Base-by-base conservation (phyloP, 306 rosid species). In the Oxytropis ochrocephala region DNA sequence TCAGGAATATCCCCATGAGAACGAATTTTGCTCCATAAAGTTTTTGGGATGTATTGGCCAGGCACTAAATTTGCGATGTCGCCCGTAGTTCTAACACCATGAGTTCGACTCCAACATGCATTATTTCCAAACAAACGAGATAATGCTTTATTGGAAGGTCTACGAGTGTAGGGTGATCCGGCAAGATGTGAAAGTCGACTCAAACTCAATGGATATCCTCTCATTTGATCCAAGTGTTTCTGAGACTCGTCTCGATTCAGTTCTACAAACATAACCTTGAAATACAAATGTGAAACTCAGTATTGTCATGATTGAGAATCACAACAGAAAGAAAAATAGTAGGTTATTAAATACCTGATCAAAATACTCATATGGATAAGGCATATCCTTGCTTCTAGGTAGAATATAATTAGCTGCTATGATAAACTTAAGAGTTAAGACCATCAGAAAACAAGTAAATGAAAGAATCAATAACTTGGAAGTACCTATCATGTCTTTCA, bases 181-280 rank as follows among this genome's bases (percentile, higher is more conserved):
- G 73, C 61, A 7, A 16, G 42, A 57, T 70, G 77, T 35, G 64
- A 75, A 56, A 11, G 42, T 72, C 38, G 80, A 62, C 65, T 67
- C 55, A 66, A 57, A 62, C 65, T 67, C 55, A 66, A 57, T 41
- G 69, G 76, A 79, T 72, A 60, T 70, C 53, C 79, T 65, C 29
- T 84, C 86, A 84, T 87, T 83, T 74, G 72, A 78, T 84, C 84
- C 82, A 84, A 62, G 73, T 62, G 71, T 70, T 78, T 80, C 70
- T 75, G 72, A 21, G 87, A 82, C 60, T 84, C 87, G 24, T 73
- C 74, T 19, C 33, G 81, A 64, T 82, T 79, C 52, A 87, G 82
- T 73, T 87, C 92, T 52, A 70, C 89, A 66, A 82, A 87, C 64
- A 82, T 58, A 66, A 82, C 89, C 89, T 87, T 39, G 42, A 27